Conservation (phyloP, 495 filamentous ascomycete species). For the Penicillium roqueforti region DNA sequence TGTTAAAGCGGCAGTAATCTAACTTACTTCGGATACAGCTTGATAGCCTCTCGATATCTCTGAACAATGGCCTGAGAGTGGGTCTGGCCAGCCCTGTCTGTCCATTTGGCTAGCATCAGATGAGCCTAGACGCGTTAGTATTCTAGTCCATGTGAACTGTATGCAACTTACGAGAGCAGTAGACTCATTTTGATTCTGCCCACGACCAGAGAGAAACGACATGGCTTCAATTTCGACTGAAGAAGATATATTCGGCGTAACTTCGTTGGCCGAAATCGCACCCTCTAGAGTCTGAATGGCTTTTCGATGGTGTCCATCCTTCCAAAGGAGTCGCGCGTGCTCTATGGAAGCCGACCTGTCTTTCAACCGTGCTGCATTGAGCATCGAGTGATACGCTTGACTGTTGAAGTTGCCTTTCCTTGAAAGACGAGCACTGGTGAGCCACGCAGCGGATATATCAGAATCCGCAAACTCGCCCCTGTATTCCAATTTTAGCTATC, state of each 20-base stretch:
- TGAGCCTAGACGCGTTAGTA: conserved; percentile 51
- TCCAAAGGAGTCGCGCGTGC: conserved; percentile 90
- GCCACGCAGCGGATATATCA: conserved; percentile 79
- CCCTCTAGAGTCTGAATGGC: conserved; percentile 86
- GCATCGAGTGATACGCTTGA: conserved; percentile 87
- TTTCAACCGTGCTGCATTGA: conserved; percentile 80
- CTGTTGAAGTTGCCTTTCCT: conserved; percentile 77
- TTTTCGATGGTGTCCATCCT: conserved; percentile 87
- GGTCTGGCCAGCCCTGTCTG: conserved; percentile 87
- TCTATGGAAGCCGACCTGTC: conserved; percentile 85
- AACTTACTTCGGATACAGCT: conserved; percentile 38
- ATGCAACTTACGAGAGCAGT: conserved; percentile 37
- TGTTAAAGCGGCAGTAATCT: not conserved
- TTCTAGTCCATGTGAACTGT: not conserved
- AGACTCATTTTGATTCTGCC: conserved; percentile 45
- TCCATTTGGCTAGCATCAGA: conserved; percentile 91
- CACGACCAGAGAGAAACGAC: conserved; percentile 29
- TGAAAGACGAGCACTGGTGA: conserved; percentile 78
- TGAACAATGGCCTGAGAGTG: conserved; percentile 70
- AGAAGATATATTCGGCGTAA: conserved; percentile 48
- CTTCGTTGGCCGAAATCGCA: conserved; percentile 73
- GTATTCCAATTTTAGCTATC: conserved; percentile 12
- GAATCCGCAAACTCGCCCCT: conserved; percentile 51
- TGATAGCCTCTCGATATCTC: conserved; percentile 70
- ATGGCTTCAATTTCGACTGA: conserved; percentile 36